Conservation (phyloP, 768 basidiomycete genomes). For the Botryobasidium botryosum region DNA sequence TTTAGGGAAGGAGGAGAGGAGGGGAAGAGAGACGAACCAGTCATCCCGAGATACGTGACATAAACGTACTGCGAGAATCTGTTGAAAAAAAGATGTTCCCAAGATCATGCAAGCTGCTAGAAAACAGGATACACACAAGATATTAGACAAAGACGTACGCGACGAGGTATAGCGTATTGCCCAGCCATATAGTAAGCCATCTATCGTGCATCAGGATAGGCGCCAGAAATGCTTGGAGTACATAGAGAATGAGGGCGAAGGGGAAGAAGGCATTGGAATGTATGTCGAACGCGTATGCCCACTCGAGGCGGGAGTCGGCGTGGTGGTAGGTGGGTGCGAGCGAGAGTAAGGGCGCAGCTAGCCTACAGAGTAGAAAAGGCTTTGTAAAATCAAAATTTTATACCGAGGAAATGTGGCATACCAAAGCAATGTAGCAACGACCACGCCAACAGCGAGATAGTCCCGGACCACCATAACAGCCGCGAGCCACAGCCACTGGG, state of each 20-base stretch:
- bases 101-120: not conserved
- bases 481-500: slow-evolving; percentile 44
- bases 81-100: slow-evolving; percentile 2
- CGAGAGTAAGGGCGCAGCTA: slow-evolving; percentile 12
- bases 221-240: slow-evolving; percentile 73
- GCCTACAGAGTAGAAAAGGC: no score
- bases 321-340: slow-evolving; percentile 1
- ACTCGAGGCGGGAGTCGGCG: slow-evolving; percentile 38
- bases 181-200: slow-evolving; percentile 89
- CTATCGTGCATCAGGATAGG: slow-evolving; percentile 68
- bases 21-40: slow-evolving; percentile 33
- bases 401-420: slow-evolving; percentile 25
- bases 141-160: slow-evolving; percentile 35
- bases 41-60: slow-evolving; percentile 75
- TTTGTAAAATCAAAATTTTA: slow-evolving; percentile 53
- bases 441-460: slow-evolving; percentile 62
- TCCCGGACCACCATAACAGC: slow-evolving; percentile 78
- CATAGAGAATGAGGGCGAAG: slow-evolving; percentile 74
- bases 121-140: not conserved
- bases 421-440: slow-evolving; percentile 66
- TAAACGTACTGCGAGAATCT: slow-evolving; percentile 85
- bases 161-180: slow-evolving; percentile 80
- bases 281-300: slow-evolving; percentile 93
- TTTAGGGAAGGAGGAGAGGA: not conserved
- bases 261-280: slow-evolving; percentile 97